These are phyloP conservation scores for Brassica carinata DNA, from an alignment of 345 rosid genomes.

Conservation along the genomic window DNA sequence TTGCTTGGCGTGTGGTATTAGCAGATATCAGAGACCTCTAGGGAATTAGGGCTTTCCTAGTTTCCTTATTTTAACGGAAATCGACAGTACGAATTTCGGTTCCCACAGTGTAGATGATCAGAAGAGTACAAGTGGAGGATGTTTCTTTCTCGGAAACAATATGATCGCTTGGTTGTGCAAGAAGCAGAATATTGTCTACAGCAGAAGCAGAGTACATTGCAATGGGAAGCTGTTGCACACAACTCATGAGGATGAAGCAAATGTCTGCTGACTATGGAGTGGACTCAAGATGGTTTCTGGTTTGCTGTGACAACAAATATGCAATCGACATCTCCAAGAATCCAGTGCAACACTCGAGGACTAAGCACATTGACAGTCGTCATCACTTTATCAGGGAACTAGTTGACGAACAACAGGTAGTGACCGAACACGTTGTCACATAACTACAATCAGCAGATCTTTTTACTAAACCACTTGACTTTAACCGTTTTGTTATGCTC, in stretches of 20 bases:
- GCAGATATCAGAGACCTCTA: too few relatives aligned
- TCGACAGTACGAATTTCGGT: too few relatives aligned
- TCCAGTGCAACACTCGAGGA: neutral
- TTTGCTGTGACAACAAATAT: neutral
- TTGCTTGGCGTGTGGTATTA: too few relatives aligned
- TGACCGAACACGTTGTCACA: neutral
- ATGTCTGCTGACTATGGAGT: neutral
- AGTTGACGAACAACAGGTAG: neutral
- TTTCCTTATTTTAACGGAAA: too few relatives aligned
- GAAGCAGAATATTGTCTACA: neutral
- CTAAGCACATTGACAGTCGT: neutral
- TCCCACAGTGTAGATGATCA: neutral
- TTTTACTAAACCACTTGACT: too few relatives aligned
- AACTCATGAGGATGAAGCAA: neutral
- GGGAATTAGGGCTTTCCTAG: too few relatives aligned
- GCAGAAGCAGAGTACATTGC: neutral
- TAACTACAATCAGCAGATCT: neutral
- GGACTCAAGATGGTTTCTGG: neutral
- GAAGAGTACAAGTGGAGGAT: neutral
- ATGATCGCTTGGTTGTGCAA: neutral
- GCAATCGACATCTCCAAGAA: neutral
- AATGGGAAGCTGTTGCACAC: neutral
- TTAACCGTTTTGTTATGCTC: too few relatives aligned
- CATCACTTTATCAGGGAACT: neutral
- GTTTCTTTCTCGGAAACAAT: neutral